These are phyloP conservation scores for Zoysia pacifica DNA, from an alignment of 176 grass and related monocot genomes.

Conservation along the genomic window DNA sequence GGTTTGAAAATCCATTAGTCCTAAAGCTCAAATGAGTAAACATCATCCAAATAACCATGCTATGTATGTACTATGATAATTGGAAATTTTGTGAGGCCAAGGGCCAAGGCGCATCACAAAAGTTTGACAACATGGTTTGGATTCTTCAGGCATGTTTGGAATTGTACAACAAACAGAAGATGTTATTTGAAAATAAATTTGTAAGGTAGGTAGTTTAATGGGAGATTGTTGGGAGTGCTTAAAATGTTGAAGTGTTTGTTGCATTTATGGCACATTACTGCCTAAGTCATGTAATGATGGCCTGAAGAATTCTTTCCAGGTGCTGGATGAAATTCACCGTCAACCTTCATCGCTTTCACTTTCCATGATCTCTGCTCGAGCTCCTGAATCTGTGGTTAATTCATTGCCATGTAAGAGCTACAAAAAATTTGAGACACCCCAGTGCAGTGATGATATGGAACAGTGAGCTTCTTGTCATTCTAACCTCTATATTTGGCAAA, in stretches of 20 bases:
- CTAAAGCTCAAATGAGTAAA: not conserved
- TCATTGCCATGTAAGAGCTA: slow-evolving; percentile 89
- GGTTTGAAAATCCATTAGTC: slow-evolving; percentile 7
- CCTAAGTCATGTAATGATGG: slow-evolving; percentile 41
- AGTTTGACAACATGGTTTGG: not conserved
- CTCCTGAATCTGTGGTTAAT: slow-evolving; percentile 87
- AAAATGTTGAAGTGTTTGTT: slow-evolving; percentile 30
- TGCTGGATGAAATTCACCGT: slow-evolving; percentile 96
- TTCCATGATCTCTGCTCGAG: slow-evolving; percentile 72
- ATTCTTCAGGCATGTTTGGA: slow-evolving; percentile 6
- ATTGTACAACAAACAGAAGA: not conserved
- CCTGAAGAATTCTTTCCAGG: slow-evolving; percentile 58
- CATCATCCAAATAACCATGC: not conserved
- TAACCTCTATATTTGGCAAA: slow-evolving; percentile 21
- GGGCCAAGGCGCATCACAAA: not conserved
- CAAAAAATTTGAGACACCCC: slow-evolving; percentile 55
- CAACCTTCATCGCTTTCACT: slow-evolving; percentile 77
- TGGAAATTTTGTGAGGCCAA: slow-evolving; percentile 20
- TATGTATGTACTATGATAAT: not conserved
- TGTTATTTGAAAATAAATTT: slow-evolving; percentile 11
- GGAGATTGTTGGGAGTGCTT: slow-evolving; percentile 23
- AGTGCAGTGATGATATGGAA: slow-evolving; percentile 76
- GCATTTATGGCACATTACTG: slow-evolving; percentile 6
- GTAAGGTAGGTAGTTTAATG: not conserved
- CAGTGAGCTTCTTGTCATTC: slow-evolving; percentile 66